Conservation (phyloP, 2,329 filamentous ascomycete genomes). For the Botryotinia convoluta region DNA sequence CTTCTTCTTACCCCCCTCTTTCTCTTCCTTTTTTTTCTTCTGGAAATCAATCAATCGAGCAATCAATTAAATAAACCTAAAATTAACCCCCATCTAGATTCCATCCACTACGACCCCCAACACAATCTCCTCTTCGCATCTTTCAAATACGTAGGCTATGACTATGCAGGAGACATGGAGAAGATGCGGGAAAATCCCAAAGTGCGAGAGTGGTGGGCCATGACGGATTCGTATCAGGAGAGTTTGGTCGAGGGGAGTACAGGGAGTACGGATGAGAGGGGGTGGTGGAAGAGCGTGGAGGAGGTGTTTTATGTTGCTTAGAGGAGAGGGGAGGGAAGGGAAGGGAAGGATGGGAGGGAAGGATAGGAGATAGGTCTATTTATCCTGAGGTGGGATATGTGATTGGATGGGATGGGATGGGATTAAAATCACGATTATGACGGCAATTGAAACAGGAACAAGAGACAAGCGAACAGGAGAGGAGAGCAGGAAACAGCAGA, state of each 20-base stretch:
- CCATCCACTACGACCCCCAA: conserved; percentile 66
- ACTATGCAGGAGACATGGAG: conserved; percentile 73
- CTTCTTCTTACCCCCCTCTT: not conserved
- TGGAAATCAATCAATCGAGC: not conserved
- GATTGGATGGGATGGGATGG: not conserved
- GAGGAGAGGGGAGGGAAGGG: too few relatives aligned
- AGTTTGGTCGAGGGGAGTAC: conserved; percentile 58
- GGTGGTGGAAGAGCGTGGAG: conserved; percentile 68
- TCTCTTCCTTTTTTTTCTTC: too few relatives aligned
- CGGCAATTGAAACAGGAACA: not conserved
- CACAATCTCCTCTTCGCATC: conserved; percentile 67
- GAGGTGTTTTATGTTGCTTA: conserved; percentile 63
- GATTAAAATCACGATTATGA: not conserved
- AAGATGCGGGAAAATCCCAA: conserved; percentile 70
- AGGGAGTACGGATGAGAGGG: conserved; percentile 56
- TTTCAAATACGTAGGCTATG: conserved; percentile 75
- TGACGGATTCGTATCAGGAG: conserved; percentile 76
- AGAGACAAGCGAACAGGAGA: not conserved
- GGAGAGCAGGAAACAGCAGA: not conserved
- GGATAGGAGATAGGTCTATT: too few relatives aligned
- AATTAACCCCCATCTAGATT: conserved; percentile 51
- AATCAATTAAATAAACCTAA: not conserved
- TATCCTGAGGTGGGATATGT: not conserved
- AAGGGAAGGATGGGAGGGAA: too few relatives aligned
- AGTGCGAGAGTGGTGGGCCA: conserved; percentile 75